Evolutionary conservation across 139 green algal species (phyloP).

Genomic region (Edaphochlamys debaryana): DNA sequence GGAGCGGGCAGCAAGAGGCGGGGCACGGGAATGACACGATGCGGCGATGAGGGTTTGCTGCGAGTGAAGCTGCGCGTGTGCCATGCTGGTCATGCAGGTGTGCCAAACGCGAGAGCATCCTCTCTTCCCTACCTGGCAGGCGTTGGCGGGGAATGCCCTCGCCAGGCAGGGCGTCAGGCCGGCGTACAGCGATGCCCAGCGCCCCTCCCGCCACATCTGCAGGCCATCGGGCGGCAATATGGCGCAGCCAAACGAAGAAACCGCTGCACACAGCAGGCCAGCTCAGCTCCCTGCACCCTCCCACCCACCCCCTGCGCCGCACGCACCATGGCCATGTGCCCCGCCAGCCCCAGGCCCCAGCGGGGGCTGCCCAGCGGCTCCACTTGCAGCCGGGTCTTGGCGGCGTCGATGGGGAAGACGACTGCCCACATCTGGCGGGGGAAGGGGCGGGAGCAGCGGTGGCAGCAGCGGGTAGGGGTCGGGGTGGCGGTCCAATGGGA

Average conservation of each 20-base stretch:
- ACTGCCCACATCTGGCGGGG: constrained; percentile 66
- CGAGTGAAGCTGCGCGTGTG: too few relatives aligned
- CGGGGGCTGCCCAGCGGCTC: too few relatives aligned
- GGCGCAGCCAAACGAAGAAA: too few relatives aligned
- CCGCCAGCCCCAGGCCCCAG: constrained; percentile 62
- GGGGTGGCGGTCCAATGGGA: too few relatives aligned
- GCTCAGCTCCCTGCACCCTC: neutral
- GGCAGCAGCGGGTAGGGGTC: too few relatives aligned
- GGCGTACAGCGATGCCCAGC: constrained; percentile 63
- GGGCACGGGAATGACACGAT: too few relatives aligned
- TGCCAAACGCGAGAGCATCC: too few relatives aligned
- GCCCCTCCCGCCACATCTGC: constrained; percentile 57
- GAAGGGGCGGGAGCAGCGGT: too few relatives aligned
- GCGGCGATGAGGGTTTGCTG: too few relatives aligned
- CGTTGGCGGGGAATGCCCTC: constrained; percentile 86
- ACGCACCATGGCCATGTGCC: constrained; percentile 65
- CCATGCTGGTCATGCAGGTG: too few relatives aligned
- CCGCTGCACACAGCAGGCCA: too few relatives aligned
- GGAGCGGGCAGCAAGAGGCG: too few relatives aligned
- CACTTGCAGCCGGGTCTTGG: constrained; percentile 87
- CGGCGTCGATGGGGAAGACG: constrained; percentile 83
- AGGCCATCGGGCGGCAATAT: neutral
- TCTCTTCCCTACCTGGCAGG: constrained; percentile 53
- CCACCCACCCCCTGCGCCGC: neutral
- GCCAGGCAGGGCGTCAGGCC: constrained; percentile 74